These are phyloP conservation scores for Penicillium pancosmium DNA, from an alignment of 495 filamentous ascomycete species.

Conservation along the genomic window DNA sequence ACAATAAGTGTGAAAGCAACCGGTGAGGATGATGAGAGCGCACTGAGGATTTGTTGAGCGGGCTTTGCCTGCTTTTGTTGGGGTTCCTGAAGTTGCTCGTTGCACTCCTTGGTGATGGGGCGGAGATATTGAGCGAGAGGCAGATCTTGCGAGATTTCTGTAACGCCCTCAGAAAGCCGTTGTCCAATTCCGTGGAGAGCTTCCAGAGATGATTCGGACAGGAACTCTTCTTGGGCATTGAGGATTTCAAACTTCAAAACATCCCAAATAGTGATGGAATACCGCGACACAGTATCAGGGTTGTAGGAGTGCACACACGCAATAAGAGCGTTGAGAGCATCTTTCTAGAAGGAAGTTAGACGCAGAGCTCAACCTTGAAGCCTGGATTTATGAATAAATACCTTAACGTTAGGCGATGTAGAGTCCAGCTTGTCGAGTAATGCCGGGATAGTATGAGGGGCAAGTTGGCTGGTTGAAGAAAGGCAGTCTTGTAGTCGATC, in stretches of 20 bases:
- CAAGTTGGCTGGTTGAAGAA: constrained; percentile 66
- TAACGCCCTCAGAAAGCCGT: constrained; percentile 57
- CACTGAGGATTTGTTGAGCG: constrained; percentile 62
- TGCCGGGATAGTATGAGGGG: constrained; percentile 68
- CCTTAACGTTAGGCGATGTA: constrained; percentile 73
- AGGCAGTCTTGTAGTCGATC: constrained; percentile 70
- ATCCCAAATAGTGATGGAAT: constrained; percentile 73
- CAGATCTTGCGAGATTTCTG: constrained; percentile 47
- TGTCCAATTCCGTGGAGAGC: constrained; percentile 58
- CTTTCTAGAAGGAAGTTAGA: constrained; percentile 56
- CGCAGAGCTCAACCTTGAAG: not conserved
- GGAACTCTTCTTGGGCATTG: constrained; percentile 70
- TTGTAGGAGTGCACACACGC: constrained; percentile 65
- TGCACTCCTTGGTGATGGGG: constrained; percentile 69
- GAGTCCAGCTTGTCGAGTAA: constrained; percentile 78
- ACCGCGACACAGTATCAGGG: constrained; percentile 63
- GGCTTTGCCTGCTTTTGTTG: constrained; percentile 76
- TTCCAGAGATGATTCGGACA: constrained; percentile 62
- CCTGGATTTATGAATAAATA: constrained; percentile 25
- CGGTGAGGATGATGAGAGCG: constrained; percentile 56
- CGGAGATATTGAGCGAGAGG: constrained; percentile 64
- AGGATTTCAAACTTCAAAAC: constrained; percentile 77
- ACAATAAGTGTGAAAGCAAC: constrained; percentile 58
- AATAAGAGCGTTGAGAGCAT: constrained; percentile 67
- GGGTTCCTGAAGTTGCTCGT: constrained; percentile 72